These are phyloP conservation scores for Cicer judaicum DNA, from an alignment of 306 rosid species.

Conservation along the genomic window DNA sequence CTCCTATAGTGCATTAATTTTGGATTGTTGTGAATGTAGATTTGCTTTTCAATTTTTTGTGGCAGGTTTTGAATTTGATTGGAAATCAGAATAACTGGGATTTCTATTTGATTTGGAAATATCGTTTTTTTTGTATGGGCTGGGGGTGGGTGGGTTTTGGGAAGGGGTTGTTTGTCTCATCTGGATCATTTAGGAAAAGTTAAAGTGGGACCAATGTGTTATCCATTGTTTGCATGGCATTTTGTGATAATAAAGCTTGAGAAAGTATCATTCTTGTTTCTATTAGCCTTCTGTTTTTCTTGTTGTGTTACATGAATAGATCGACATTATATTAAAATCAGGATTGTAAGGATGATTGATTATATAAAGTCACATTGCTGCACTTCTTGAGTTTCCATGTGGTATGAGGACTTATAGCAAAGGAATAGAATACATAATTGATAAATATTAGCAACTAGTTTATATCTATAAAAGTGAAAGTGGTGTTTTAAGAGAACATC, in stretches of 20 bases:
- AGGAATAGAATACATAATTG: background rate
- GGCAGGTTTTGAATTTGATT: background rate
- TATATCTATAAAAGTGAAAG: background rate
- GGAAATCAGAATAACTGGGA: background rate
- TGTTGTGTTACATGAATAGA: background rate
- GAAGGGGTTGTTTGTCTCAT: background rate
- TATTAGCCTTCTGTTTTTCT: background rate
- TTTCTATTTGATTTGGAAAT: slow-evolving; percentile 15
- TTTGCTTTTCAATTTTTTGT: background rate
- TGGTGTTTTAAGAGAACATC: background rate
- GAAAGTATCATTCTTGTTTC: slow-evolving; percentile 23
- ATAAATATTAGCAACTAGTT: background rate
- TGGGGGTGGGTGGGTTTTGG: background rate
- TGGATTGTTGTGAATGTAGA: background rate
- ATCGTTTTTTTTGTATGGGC: background rate
- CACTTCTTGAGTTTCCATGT: slow-evolving; percentile 2
- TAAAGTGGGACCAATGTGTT: background rate
- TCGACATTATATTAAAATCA: background rate
- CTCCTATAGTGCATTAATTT: background rate
- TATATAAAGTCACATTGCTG: background rate
- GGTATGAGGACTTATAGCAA: slow-evolving; percentile 6
- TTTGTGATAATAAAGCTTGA: slow-evolving; percentile 16
- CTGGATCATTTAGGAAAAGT: background rate
- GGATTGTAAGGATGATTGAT: slow-evolving; percentile 5
- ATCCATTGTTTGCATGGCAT: slow-evolving; percentile 8